Base-by-base conservation (phyloP, 2,329 filamentous ascomycete species). In the Camillea tinctor region DNA sequence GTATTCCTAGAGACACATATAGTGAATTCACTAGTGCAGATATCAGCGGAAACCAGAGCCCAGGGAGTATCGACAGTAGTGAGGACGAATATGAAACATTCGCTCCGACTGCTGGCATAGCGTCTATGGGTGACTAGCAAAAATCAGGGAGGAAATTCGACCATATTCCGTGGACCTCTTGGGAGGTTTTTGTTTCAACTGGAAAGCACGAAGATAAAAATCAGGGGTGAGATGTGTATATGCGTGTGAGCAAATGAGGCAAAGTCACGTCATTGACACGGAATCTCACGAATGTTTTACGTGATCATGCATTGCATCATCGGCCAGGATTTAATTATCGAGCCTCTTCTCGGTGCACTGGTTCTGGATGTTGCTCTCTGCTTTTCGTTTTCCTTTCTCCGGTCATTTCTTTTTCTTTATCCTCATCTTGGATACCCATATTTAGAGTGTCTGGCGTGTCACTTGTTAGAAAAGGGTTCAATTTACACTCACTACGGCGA, bases 21-120 rank as follows among this genome's bases (percentile, higher is more conserved):
- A 79, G 79, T 67, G 79, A 77, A 15, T 67, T 80, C 26, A 73
- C 74, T 50, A 82, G 81, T 60, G 76, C 76, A 9, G 81, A 84
- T 59, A 76, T 76, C 21, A 84, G 80, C 67, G 77, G 76, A 3
- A 77, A 78, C 44, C 81, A 84, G 58, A 86, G 84, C 58, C 83
- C 83, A 8, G 73, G 75, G 59, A 81, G 77, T 55, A 79, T 77
- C 40, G 81, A 82, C 52, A 84, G 79, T 63, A 84, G 81, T 58
- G 84, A 85, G 55, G 84, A 87, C 49, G 81, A 84, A 74, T 84
- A 84, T 62, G 81, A 83, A 6, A 76, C 71, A 15, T 77, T 76
- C 60, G 75, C 72, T 4, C 73, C 73, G 2, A 74, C 69, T 56
- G 67, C 71, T 7, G 75, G 74, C 3, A 70, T 75, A 67, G 71